phyloP scores from a whole-genome alignment of 2,329 filamentous ascomycete genomes.

The Dothideomycetidae sp. region DNA sequence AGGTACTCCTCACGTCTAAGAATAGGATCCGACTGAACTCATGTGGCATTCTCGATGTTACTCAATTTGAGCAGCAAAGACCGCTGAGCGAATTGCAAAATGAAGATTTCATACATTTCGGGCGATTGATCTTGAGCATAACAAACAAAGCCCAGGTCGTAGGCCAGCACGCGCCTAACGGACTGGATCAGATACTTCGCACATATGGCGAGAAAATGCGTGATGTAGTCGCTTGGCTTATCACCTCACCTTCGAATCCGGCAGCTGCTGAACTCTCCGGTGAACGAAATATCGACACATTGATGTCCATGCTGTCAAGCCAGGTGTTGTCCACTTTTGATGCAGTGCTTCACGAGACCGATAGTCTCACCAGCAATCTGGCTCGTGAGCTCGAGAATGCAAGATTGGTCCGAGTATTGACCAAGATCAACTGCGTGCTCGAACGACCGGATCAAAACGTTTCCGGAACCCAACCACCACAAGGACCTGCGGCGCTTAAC shows the following conservation, averaged over 20 bases:
- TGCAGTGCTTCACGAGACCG: slow-evolving; percentile 62
- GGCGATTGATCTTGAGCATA: slow-evolving; percentile 68
- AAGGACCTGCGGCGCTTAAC: slow-evolving; percentile 16
- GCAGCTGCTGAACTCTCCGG: slow-evolving; percentile 15
- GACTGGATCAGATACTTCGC: slow-evolving; percentile 61
- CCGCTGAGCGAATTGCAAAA: slow-evolving; percentile 65
- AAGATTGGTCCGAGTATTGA: slow-evolving; percentile 60
- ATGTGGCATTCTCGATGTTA: slow-evolving; percentile 79
- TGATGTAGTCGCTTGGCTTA: slow-evolving; percentile 68
- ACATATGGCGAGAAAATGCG: slow-evolving; percentile 66
- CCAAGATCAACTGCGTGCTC: slow-evolving; percentile 79
- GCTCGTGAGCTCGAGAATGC: slow-evolving; percentile 80
- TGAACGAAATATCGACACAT: slow-evolving; percentile 62
- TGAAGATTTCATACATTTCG: slow-evolving; percentile 75
- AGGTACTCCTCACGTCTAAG: slow-evolving; percentile 80
- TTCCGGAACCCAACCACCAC: slow-evolving; percentile 42
- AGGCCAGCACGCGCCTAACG: slow-evolving; percentile 41
- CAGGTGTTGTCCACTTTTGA: slow-evolving; percentile 67
- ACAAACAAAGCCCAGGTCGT: slow-evolving; percentile 43
- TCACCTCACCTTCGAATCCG: slow-evolving; percentile 41
- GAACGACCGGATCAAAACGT: slow-evolving; percentile 66
- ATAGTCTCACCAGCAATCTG: slow-evolving; percentile 58
- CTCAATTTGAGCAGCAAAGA: slow-evolving; percentile 60
- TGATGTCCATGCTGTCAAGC: slow-evolving; percentile 62
- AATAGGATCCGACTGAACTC: slow-evolving; percentile 78